phyloP scores from a whole-genome alignment of 1,139 yeast species.

The Eremothecium coryli region DNA sequence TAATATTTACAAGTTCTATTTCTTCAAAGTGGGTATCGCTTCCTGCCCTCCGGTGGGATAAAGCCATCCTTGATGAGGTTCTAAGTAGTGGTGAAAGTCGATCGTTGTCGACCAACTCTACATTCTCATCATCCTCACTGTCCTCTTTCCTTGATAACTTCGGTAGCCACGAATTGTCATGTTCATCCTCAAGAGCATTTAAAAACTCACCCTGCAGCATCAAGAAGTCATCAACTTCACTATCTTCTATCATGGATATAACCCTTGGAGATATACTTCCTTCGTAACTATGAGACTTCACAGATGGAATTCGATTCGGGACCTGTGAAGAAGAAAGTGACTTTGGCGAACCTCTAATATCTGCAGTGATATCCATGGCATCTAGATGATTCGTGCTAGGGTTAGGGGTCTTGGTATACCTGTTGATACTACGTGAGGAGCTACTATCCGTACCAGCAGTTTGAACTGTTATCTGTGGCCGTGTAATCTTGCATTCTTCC shows the following conservation, averaged over 20 bases:
- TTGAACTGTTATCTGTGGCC: not conserved
- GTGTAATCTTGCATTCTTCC: too few species aligned
- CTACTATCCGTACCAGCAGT: too few species aligned
- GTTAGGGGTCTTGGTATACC: too few species aligned
- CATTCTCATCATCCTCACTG: conserved; percentile 1
- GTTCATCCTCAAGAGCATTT: conserved; percentile 19
- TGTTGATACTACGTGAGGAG: too few species aligned
- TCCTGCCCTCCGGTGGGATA: not conserved
- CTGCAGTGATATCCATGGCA: too few species aligned
- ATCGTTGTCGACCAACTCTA: not conserved
- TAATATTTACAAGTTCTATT: conserved; percentile 1
- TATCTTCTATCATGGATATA: conserved; percentile 17
- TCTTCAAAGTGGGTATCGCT: conserved; percentile 3
- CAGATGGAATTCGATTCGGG: not conserved
- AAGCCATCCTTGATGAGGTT: not conserved
- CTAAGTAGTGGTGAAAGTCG: too few species aligned
- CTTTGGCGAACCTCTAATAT: too few species aligned
- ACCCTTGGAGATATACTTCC: conserved; percentile 7
- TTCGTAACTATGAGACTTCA: conserved; percentile 4
- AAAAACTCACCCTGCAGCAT: conserved; percentile 27
- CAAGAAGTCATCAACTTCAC: conserved; percentile 28
- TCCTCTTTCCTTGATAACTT: conserved; percentile 10
- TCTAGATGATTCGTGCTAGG: too few species aligned
- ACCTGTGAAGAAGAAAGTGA: too few species aligned
- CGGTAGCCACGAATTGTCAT: conserved; percentile 26